These are phyloP conservation scores for Amauroascus niger DNA, from an alignment of 2,329 filamentous ascomycete species.

Conservation along the genomic window DNA sequence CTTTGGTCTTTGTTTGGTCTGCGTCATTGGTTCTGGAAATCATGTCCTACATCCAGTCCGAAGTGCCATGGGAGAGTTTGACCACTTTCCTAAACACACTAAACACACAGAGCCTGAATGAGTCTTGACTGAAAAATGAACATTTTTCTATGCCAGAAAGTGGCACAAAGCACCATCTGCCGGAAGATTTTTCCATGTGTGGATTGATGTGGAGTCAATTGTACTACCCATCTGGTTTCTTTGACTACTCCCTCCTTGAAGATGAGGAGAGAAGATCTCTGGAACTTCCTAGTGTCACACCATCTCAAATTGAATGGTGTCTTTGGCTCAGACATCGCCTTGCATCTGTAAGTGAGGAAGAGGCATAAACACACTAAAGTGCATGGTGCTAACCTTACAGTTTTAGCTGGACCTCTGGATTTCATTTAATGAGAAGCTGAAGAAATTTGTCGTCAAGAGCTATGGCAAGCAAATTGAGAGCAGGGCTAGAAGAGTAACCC, in stretches of 20 bases:
- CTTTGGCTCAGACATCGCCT: constrained; percentile 41
- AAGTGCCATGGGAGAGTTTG: constrained; percentile 48
- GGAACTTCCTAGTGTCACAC: constrained; percentile 42
- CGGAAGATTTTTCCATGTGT: constrained; percentile 51
- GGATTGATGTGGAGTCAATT: constrained; percentile 46
- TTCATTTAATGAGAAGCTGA: constrained; percentile 25
- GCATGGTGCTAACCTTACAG: background rate
- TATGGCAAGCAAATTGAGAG: constrained; percentile 20
- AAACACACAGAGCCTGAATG: constrained; percentile 31
- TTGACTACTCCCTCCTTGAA: constrained; percentile 35
- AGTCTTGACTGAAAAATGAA: constrained; percentile 29
- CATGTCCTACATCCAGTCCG: constrained; percentile 33
- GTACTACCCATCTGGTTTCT: constrained; percentile 44
- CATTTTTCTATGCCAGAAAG: constrained; percentile 38
- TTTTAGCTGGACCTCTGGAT: constrained; percentile 34
- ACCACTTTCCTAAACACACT: constrained; percentile 47
- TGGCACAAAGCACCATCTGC: constrained; percentile 39
- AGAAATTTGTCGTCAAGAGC: constrained; percentile 27
- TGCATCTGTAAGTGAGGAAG: constrained; percentile 31
- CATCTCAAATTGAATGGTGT: constrained; percentile 43
- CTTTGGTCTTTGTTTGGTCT: constrained; percentile 45
- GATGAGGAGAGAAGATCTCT: constrained; percentile 48
- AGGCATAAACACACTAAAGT: background rate
- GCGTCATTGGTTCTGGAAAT: constrained; percentile 30
- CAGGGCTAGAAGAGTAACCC: background rate